Conservation (phyloP, 2,329 filamentous ascomycete species). For the Zymoseptoria ardabiliae region DNA sequence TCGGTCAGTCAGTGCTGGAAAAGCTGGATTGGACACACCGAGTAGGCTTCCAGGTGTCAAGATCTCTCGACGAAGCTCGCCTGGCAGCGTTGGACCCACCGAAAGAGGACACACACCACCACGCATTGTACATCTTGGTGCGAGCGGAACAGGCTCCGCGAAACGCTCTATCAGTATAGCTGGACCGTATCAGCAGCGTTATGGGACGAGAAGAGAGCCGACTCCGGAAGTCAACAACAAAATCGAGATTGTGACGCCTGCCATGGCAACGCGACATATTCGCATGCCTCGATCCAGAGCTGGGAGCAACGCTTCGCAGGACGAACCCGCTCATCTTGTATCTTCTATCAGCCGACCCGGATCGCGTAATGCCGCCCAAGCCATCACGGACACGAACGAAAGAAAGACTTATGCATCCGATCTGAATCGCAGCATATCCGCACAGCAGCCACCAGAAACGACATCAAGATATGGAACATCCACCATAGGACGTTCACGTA, state of each 20-base stretch:
- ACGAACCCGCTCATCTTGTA: constrained; percentile 18
- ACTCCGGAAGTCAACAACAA: constrained; percentile 24
- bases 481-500: constrained; percentile 44
- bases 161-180: constrained; percentile 28
- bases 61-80: constrained; percentile 30
- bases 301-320: constrained; percentile 31
- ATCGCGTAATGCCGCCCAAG: constrained; percentile 22
- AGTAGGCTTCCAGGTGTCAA: constrained; percentile 30
- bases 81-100: constrained; percentile 10
- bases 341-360: constrained; percentile 25
- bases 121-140: constrained; percentile 29
- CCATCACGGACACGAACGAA: constrained; percentile 13
- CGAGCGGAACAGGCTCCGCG: constrained; percentile 24
- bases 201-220: constrained; percentile 23
- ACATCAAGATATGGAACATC: constrained; percentile 32
- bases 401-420: constrained; percentile 17
- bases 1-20: constrained; percentile 21
- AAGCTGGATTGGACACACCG: constrained; percentile 28
- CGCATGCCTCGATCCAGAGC: constrained; percentile 23
- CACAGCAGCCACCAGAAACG: constrained; percentile 46
- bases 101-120: constrained; percentile 27
- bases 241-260: constrained; percentile 31
- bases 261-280: constrained; percentile 26
- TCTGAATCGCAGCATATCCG: constrained; percentile 27
- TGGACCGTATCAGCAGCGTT: constrained; percentile 26